Base-by-base conservation (phyloP, 805 yeast species). In the Saitoella complicata region DNA sequence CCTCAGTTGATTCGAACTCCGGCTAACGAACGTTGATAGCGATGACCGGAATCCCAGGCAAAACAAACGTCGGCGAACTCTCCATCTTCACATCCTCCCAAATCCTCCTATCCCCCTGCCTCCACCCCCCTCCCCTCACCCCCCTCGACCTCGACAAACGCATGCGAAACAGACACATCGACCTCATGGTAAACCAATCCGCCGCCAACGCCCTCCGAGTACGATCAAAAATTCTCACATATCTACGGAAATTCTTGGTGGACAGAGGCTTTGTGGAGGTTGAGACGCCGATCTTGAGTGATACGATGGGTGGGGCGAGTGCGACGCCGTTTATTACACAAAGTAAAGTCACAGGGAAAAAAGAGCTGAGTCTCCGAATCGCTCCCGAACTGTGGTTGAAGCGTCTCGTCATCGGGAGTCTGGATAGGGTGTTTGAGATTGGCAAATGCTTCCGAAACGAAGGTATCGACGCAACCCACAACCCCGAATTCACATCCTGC, bases 331-430 rank as follows among this genome's bases (percentile, higher is more conserved):
- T 91, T 53, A 55, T 55, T 1, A 85, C 96, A 0, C 43, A 50
- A 1, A 44, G 50, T 6, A 45, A 34, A 6, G 50, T 41, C 5
- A 60, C 32, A 31, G 36, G 11, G 36, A 33, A 33, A 33, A 9
- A 33, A 10, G 35, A 56, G 46, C 60, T 85, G 6, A 78, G 73
- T 45, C 60, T 91, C 39, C 65, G 98, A 38, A 88, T 91, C 1
- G 96, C 98, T 0, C 98, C 98, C 0, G 98, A 88, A 56, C 63
- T 91, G 36, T 91, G 95, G 95, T 69, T 91, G 45, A 91, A 91
- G 57, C 72, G 81, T 51, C 62, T 91, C 42, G 72, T 86, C 2
- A 76, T 88, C 33, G 71, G 83, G 6, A 98, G 98, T 1, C 75
- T 87, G 55, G 94, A 87, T 52, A 75, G 73, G 51, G 78, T 91